Evolutionary conservation across 2,329 filamentous ascomycete genomes (phyloP).

Genomic region (Scolecobasidium constrictum): DNA sequence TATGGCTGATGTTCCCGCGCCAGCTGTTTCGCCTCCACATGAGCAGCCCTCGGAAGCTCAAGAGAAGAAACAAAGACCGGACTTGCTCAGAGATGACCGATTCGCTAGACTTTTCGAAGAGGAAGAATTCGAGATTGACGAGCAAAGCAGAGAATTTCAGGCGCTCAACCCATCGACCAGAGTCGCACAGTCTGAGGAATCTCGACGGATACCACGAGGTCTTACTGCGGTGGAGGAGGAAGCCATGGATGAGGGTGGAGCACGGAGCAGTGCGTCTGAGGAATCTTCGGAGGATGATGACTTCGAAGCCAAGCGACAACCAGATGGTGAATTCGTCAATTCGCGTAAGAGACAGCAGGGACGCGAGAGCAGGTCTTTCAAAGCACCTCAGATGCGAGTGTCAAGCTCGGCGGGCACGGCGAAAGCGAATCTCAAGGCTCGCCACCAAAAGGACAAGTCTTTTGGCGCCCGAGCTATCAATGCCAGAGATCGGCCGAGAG

Average conservation of each 20-base stretch:
- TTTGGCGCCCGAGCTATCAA: constrained; percentile 45
- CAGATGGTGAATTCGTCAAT: background rate
- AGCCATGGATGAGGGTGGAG: constrained; percentile 30
- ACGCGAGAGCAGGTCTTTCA: constrained; percentile 14
- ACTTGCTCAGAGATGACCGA: constrained; percentile 68
- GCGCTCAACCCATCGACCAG: constrained; percentile 80
- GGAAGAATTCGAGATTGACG: constrained; percentile 85
- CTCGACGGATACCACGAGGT: constrained; percentile 29
- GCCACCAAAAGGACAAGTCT: constrained; percentile 39
- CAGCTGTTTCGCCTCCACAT: constrained; percentile 31
- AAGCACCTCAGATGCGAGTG: background rate
- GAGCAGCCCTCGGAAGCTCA: constrained; percentile 31
- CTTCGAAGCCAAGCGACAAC: constrained; percentile 14
- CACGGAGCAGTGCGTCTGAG: background rate
- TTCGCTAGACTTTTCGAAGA: constrained; percentile 87
- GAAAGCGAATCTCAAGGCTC: background rate
- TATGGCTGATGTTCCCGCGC: constrained; percentile 19
- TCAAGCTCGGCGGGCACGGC: background rate
- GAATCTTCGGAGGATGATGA: constrained; percentile 18
- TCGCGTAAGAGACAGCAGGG: background rate
- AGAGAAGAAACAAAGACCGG: constrained; percentile 35
- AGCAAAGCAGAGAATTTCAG: constrained; percentile 76
- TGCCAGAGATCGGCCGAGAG: constrained; percentile 23
- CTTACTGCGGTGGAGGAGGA: constrained; percentile 52
- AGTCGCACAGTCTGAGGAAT: constrained; percentile 6